Evolutionary conservation across 306 rosid species (phyloP), one percentile per base, ranked within the genome.

Genomic region (Prunus mongolica): DNA sequence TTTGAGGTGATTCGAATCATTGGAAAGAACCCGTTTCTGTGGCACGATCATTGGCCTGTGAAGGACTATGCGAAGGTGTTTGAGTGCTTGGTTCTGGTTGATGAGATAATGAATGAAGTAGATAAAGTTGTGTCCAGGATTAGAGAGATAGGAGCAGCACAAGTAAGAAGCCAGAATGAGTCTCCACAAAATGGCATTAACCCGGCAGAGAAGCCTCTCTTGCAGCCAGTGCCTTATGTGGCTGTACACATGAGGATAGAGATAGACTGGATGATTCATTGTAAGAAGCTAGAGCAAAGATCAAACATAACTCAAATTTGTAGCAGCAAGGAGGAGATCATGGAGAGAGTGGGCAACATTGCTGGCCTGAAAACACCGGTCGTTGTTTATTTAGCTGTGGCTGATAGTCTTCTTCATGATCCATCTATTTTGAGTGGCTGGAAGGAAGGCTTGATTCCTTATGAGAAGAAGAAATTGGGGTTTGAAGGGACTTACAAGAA

Each of bases 11-110:
- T 95, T 47, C 83, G 61, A 66, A 87, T 95, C 32, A 89, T 86
- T 12, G 98, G 97, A 24, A 95, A 92, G 45, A 90, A 95, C 74
- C 98, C 98, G 0, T 95, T 95, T 83, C 70, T 95, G 65, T 95
- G 98, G 98, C 98, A 92, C 38, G 98, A 95, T 79, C 98, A 92
- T 84, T 95, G 98, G 98, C 89, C 96, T 24, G 90, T 89, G 67
- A 89, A 85, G 83, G 96, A 92, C 78, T 92, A 95, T 56, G 97
- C 96, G 3, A 84, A 79, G 78, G 89, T 92, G 71, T 88, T 92
- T 19, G 98, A 88, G 84, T 95, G 98, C 79, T 84, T 95, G 78
- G 85, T 85, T 79, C 79, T 91, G 88, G 88, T 86, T 30, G 96
- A 90, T 62, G 93, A 86, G 84, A 74, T 90, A 65, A 78, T 82